phyloP scores from a whole-genome alignment of 2,329 filamentous ascomycete species.

The Magnaporthiopsis poae region DNA sequence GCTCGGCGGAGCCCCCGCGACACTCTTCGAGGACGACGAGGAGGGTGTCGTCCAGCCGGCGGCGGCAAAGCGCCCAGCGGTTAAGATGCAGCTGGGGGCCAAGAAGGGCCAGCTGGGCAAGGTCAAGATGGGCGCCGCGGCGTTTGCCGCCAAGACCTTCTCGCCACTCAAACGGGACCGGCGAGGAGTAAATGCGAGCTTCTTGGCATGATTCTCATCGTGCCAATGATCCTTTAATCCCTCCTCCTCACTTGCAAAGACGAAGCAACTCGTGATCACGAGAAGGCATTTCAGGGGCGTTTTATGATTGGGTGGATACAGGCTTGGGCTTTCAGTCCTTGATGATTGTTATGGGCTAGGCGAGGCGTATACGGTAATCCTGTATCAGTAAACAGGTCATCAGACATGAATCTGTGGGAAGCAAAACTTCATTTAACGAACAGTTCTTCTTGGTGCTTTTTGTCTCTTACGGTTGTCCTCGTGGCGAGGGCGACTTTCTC shows the following conservation, averaged over 20 bases:
- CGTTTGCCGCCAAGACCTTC: slow-evolving; percentile 39
- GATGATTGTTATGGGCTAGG: too few relatives aligned
- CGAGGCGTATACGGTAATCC: neutral
- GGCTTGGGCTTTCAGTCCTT: neutral
- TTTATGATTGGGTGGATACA: neutral
- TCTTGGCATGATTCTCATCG: slow-evolving; percentile 29
- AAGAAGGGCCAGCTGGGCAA: slow-evolving; percentile 21
- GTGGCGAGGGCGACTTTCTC: neutral
- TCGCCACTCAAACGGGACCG: slow-evolving; percentile 65
- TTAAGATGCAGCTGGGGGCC: slow-evolving; percentile 13
- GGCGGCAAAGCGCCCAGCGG: slow-evolving; percentile 16
- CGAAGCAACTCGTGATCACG: neutral
- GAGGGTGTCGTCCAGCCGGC: slow-evolving; percentile 20
- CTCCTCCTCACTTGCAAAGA: neutral
- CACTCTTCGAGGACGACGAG: slow-evolving; percentile 63
- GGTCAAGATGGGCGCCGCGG: slow-evolving; percentile 26
- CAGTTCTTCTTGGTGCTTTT: neutral
- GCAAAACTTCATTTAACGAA: neutral
- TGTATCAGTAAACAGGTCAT: neutral
- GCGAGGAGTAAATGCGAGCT: slow-evolving; percentile 52
- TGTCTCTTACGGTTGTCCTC: neutral
- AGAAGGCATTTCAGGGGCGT: neutral
- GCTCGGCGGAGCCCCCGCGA: slow-evolving; percentile 51
- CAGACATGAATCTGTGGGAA: neutral
- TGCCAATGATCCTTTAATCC: neutral